Conservation (phyloP, 352 stramenopile genomes). For the Phytopythium delawarense region DNA sequence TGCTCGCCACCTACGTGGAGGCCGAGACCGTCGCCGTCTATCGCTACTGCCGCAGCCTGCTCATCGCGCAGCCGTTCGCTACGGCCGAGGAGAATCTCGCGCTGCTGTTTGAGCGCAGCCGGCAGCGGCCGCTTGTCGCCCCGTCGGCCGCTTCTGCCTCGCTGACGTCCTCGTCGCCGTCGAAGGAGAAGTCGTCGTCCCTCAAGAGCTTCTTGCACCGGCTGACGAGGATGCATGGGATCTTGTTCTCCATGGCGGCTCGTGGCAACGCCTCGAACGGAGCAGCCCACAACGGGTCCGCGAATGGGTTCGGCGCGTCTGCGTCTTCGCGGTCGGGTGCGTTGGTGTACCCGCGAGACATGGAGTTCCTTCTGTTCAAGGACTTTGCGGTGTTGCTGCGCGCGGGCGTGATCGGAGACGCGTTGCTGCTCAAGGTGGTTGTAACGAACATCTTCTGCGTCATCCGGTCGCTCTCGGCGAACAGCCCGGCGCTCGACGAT, state of each 20-base stretch:
- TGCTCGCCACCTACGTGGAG: conserved; percentile 84
- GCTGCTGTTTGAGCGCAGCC: conserved; percentile 85
- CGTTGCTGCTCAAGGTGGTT: conserved; percentile 73
- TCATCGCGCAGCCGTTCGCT: conserved; percentile 81
- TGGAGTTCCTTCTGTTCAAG: conserved; percentile 60
- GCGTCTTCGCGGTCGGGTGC: background rate
- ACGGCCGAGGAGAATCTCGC: conserved; percentile 88
- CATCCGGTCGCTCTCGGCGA: conserved; percentile 25
- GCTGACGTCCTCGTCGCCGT: conserved; percentile 34
- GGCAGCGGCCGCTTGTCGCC: conserved; percentile 56
- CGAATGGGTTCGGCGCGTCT: background rate
- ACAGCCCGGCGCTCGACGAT: conserved; percentile 28
- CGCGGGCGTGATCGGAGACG: conserved; percentile 61
- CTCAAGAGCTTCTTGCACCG: conserved; percentile 88
- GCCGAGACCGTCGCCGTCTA: conserved; percentile 90
- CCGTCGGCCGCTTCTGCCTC: conserved; percentile 14
- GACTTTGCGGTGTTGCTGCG: conserved; percentile 54
- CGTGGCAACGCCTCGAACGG: conserved; percentile 7
- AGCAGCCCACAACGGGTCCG: background rate
- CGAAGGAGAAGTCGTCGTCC: conserved; percentile 77
- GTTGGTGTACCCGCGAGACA: conserved; percentile 53
- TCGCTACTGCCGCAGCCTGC: conserved; percentile 84
- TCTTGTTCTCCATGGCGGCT: conserved; percentile 66
- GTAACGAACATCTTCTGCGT: conserved; percentile 80
- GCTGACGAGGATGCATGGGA: conserved; percentile 82